Conservation (phyloP, 2,329 filamentous ascomycete genomes). For the Penicillium sp. region DNA sequence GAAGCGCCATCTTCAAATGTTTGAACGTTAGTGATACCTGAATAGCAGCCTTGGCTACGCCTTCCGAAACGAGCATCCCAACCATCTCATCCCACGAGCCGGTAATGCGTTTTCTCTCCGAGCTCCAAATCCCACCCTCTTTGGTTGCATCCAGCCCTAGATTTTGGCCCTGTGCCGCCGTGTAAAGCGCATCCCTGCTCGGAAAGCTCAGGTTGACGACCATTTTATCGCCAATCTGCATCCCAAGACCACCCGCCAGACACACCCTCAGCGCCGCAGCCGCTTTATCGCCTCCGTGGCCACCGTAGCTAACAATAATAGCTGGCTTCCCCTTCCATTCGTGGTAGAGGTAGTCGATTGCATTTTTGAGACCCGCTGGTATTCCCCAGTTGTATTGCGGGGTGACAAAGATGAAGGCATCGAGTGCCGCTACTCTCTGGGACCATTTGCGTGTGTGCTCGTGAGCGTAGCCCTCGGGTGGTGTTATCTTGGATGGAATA, state of each 20-base stretch:
- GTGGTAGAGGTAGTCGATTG: slow-evolving; percentile 60
- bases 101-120: background rate
- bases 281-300: background rate
- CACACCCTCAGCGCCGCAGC: background rate
- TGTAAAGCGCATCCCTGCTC: background rate
- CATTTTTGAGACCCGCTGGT: slow-evolving; percentile 58
- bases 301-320: slow-evolving; percentile 42
- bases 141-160: background rate
- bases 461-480: background rate
- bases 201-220: background rate
- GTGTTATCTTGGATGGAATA: background rate
- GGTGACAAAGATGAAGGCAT: slow-evolving; percentile 44
- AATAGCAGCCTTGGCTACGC: background rate
- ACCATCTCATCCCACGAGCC: background rate
- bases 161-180: background rate
- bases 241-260: background rate
- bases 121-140: background rate
- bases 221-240: background rate
- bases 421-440: background rate
- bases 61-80: background rate
- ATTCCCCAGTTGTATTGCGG: slow-evolving; percentile 57
- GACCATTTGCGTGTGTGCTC: background rate
- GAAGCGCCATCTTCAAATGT: background rate
- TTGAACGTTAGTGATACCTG: background rate
- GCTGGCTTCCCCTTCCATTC: slow-evolving; percentile 59